A percentile compares a stretch with the other conserved stretches of the same genome.
Conservation (phyloP, 176 grass and related monocot genomes). For the Bonia amplexicaulis region DNA sequence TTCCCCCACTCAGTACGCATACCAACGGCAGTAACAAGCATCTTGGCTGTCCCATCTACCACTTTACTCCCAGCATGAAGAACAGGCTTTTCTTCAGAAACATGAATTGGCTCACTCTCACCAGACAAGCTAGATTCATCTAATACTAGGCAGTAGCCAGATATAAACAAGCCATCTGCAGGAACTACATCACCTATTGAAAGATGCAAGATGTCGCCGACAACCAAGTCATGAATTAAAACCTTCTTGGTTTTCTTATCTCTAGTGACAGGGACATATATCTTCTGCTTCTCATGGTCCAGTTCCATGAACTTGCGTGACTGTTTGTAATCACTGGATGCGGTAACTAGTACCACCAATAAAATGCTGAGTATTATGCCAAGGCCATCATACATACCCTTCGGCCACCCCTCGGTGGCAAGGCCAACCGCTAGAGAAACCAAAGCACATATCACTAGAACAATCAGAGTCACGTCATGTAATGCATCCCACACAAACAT, state of each 20-base stretch:
- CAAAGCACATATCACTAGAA: slow-evolving; percentile 70
- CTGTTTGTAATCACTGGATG: slow-evolving; percentile 66
- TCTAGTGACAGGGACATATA: slow-evolving; percentile 71
- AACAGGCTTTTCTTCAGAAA: slow-evolving; percentile 66
- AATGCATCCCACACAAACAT: slow-evolving; percentile 92
- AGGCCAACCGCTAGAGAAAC: slow-evolving; percentile 73
- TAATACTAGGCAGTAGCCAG: slow-evolving; percentile 67
- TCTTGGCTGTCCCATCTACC: slow-evolving; percentile 70
- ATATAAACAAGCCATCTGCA: slow-evolving; percentile 79
- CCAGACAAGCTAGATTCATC: slow-evolving; percentile 90
- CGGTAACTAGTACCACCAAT: slow-evolving; percentile 80
- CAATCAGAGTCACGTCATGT: slow-evolving; percentile 76
- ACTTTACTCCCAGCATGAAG: slow-evolving; percentile 81
- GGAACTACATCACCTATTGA: slow-evolving; percentile 81
- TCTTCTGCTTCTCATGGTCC: slow-evolving; percentile 82
- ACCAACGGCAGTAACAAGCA: slow-evolving; percentile 79
- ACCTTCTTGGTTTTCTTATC: slow-evolving; percentile 56
- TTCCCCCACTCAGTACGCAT: slow-evolving; percentile 82
- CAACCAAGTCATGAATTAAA: slow-evolving; percentile 70
- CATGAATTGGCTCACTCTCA: slow-evolving; percentile 64
- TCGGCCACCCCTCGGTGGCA: slow-evolving; percentile 79
- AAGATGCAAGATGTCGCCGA: slow-evolving; percentile 87
- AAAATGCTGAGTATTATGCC: slow-evolving; percentile 88
- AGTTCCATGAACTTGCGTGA: slow-evolving; percentile 81
- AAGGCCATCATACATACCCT: slow-evolving; percentile 78